A percentile compares a stretch with the other conserved stretches of the same genome.
Evolutionary conservation across 768 basidiomycete genomes (phyloP).

Genomic region (Suillus occidentalis): DNA sequence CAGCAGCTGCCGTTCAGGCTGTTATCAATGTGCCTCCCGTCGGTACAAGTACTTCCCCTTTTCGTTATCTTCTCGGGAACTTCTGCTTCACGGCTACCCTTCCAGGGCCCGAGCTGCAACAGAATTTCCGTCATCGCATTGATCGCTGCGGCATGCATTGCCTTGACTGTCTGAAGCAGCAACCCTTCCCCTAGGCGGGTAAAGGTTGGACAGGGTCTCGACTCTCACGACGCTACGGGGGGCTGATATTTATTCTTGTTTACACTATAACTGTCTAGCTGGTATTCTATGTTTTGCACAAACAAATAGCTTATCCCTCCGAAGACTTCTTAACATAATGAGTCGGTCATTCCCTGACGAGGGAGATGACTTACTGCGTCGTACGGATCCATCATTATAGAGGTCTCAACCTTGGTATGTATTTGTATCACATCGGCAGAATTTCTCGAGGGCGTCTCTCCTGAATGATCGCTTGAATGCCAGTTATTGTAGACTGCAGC

Average conservation of each 20-base stretch:
- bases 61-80: neutral
- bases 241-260: neutral
- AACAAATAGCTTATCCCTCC: neutral
- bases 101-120: neutral
- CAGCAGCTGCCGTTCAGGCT: neutral
- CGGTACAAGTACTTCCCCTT: neutral
- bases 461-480: neutral
- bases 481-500: neutral
- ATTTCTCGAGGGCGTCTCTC: neutral
- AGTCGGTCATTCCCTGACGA: neutral
- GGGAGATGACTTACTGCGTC: neutral
- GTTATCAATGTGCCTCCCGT: neutral
- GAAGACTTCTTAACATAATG: neutral
- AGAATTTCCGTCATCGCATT: neutral
- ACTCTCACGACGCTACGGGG: neutral
- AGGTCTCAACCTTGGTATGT: constrained; percentile 1
- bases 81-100: neutral
- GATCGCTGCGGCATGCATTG: neutral
- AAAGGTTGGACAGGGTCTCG: neutral
- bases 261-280: neutral
- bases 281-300: neutral
- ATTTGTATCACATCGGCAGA: neutral
- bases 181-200: neutral
- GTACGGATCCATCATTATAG: neutral
- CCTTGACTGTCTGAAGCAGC: neutral